Evolutionary conservation across 345 rosid species (phyloP), one percentile per base, ranked within the genome.

Genomic region (Gossypium sturtianum): DNA sequence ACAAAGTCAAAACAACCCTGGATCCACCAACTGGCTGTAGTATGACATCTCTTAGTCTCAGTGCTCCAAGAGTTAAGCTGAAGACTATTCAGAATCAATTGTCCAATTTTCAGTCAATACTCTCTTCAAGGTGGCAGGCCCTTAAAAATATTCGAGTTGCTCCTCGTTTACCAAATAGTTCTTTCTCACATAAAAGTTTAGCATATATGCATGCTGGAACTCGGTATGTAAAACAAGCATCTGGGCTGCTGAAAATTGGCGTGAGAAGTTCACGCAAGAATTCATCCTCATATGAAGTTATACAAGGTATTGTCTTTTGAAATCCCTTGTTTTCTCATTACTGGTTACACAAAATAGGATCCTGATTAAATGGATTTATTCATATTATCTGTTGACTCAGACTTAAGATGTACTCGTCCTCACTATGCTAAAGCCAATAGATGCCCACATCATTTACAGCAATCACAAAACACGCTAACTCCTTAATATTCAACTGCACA

Each of bases 171-270:
- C 87, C 90, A 64, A 89, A 83, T 68, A 85, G 91, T 76, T 91
- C 98, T 72, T 84, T 91, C 79, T 85, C 95, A 29, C 96, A 84
- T 75, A 97, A 90, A 81, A 91, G 99, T 86, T 58, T 91, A 84
- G 96, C 92, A 74, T 94, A 90, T 82, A 89, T 94, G 80, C 90
- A 93, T 82, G 99, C 98, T 71, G 87, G 99, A 80, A 86, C 97
- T 73, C 95, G 77, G 60, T 94, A 94, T 84, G 78, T 94, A 63
- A 94, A 93, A 79, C 96, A 92, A 82, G 95, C 93, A 59, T 90
- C 98, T 45, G 95, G 98, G 78, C 91, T 94, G 78, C 80, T 94
- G 64, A 94, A 93, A 86, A 84, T 67, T 78, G 99, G 99, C 67
- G 97, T 84, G 64, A 91, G 93, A 76, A 94, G 95, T 83, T 81